Base-by-base conservation (phyloP, 352 stramenopile genomes). In the Globisporangium orthogonon region DNA sequence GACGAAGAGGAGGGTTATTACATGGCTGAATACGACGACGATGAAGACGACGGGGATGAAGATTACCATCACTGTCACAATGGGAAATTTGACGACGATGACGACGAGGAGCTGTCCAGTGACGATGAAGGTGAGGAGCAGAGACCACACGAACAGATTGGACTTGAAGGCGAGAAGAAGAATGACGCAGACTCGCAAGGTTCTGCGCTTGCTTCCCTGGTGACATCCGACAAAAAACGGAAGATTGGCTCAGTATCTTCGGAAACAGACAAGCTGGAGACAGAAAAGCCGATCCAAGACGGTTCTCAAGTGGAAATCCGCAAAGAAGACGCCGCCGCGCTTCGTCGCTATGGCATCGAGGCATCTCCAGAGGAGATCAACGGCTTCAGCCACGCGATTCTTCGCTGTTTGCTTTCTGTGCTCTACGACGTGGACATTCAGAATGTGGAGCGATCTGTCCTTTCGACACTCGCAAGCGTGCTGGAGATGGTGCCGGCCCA, bases 401-500 rank as follows among this genome's bases (percentile, higher is more conserved):
- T 75, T 2, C 54, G 65, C 28, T 84, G 71, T 31, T 52, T 91
- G 14, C 56, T 91, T 18, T 50, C 69, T 31, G 70, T 86, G 17
- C 54, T 91, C 41, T 67, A 74, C 44, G 61, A 71, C 40, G 69
- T 87, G 52, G 79, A 90, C 50, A 73, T 87, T 28, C 74, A 89
- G 47, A 87, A 89, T 48, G 68, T 87, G 39, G 77, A 86, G 52
- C 77, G 74, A 11, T 70, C 69, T 3, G 69, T 91, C 35, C 52
- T 91, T 5, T 87, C 77, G 28, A 87, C 78, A 4, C 40, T 91
- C 33, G 78, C 82, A 4, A 81, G 67, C 46, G 74, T 86, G 11
- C 50, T 91, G n/a, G 82, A 91, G 68, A 90, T 90, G 78, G 72
- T 73, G 29, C 75, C 79, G 39, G 83, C 82, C 9, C 65, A 63